A percentile compares a stretch with the other conserved stretches of the same genome.
phyloP scores from a whole-genome alignment of 257 asterid genomes.

The Solanum chiquidenum region DNA sequence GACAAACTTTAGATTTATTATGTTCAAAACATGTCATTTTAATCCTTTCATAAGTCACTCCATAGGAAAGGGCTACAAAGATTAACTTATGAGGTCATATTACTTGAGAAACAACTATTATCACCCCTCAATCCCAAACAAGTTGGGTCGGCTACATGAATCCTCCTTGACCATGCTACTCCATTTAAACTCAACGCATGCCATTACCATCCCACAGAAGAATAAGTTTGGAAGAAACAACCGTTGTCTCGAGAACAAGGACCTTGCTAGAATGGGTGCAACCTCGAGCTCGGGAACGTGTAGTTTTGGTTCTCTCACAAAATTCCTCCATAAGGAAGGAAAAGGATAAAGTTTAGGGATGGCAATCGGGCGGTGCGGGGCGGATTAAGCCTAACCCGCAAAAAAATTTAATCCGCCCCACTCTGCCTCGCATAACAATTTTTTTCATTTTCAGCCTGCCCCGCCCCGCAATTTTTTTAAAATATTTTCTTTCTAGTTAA shows the following conservation, averaged over 20 bases:
- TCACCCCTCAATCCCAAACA: neutral
- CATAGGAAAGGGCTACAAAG: neutral
- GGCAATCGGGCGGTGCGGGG: too few relatives aligned
- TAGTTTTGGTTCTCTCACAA: neutral
- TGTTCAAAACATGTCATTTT: neutral
- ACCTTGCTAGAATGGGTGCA: neutral
- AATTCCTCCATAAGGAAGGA: neutral
- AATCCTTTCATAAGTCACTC: neutral
- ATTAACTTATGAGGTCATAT: neutral
- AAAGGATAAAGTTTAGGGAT: neutral
- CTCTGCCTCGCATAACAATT: too few relatives aligned
- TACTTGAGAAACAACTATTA: neutral
- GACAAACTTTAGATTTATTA: neutral
- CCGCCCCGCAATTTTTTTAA: too few relatives aligned
- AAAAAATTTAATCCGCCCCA: too few relatives aligned
- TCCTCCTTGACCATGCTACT: neutral
- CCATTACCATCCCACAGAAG: neutral
- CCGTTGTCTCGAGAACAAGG: neutral
- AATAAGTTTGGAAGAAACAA: neutral
- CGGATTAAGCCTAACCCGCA: too few relatives aligned
- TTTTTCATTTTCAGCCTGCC: too few relatives aligned
- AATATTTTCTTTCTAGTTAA: too few relatives aligned
- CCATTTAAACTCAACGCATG: neutral
- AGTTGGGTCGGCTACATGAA: neutral
- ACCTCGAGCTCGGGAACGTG: neutral